Percentiles rank a stretch among this genome's conserved stretches.
These are phyloP conservation scores for Rhizopus arrhizus DNA, from an alignment of 371 early-diverging fungal genomes.

Conservation along the genomic window DNA sequence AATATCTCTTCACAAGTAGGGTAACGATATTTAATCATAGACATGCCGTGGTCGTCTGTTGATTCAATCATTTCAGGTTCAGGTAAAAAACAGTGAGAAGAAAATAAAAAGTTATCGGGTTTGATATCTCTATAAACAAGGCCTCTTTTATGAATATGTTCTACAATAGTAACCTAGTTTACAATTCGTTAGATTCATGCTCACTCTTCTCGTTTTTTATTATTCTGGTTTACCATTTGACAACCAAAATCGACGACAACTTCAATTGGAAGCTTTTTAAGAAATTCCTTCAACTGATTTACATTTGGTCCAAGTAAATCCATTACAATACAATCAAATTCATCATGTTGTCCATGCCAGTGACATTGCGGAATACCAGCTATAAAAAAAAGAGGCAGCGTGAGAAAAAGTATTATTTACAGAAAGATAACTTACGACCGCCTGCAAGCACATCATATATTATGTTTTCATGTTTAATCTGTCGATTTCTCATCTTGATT, in stretches of 20 bases:
- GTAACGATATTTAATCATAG: slow-evolving; percentile 21
- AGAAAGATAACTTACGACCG: slow-evolving; percentile 46
- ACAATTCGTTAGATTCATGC: slow-evolving; percentile 1
- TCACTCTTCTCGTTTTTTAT: not conserved
- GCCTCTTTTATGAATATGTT: slow-evolving; percentile 95
- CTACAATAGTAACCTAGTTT: slow-evolving; percentile 88
- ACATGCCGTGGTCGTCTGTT: slow-evolving; percentile 21
- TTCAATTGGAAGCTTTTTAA: slow-evolving; percentile 48
- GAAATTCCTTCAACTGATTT: slow-evolving; percentile 77
- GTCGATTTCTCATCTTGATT: slow-evolving; percentile 45
- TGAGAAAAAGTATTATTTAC: not conserved
- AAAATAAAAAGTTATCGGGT: slow-evolving; percentile 96
- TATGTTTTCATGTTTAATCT: slow-evolving; percentile 52
- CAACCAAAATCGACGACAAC: slow-evolving; percentile 56
- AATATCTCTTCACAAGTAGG: slow-evolving; percentile 35
- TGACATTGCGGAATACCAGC: slow-evolving; percentile 84
- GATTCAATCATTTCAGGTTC: slow-evolving; percentile 34
- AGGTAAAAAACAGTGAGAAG: slow-evolving; percentile 34
- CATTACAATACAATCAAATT: slow-evolving; percentile 89
- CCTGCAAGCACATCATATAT: slow-evolving; percentile 54
- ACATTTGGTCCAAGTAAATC: slow-evolving; percentile 96
- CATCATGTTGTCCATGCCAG: slow-evolving; percentile 93
- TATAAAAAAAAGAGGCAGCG: slow-evolving; percentile 15
- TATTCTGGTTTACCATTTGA: slow-evolving; percentile 52
- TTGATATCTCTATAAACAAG: slow-evolving; percentile 81